Evolutionary conservation across 176 grass and related monocot genomes (phyloP).

Genomic region (Panicum miliaceum): DNA sequence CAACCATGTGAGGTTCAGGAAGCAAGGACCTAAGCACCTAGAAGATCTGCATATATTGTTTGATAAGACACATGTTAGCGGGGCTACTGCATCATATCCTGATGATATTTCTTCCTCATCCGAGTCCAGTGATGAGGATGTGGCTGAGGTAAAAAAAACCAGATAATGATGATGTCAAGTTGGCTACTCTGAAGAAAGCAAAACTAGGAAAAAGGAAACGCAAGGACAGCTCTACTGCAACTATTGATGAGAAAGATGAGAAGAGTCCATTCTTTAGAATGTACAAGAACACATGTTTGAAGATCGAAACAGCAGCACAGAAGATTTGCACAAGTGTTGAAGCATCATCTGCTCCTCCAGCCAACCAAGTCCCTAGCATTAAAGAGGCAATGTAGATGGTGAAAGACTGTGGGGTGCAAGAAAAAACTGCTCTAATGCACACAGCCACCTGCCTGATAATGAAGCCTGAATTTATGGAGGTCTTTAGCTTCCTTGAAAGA

Average conservation of each 20-base stretch:
- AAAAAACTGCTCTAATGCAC: constrained; percentile 10
- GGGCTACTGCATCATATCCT: too few relatives aligned
- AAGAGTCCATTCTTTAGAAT: background rate
- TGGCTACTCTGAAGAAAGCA: background rate
- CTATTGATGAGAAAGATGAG: background rate
- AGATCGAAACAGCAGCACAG: too few relatives aligned
- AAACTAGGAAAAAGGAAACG: background rate
- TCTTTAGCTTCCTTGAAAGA: background rate
- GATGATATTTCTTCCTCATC: too few relatives aligned
- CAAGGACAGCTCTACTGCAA: background rate
- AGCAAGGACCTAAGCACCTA: background rate
- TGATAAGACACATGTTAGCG: too few relatives aligned
- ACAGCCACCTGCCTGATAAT: background rate
- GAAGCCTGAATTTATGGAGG: too few relatives aligned
- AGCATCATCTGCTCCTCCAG: background rate
- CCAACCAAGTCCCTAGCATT: background rate
- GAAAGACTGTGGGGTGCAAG: background rate
- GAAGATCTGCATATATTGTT: background rate
- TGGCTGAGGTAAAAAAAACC: background rate
- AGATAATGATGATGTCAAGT: background rate
- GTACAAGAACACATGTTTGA: too few relatives aligned
- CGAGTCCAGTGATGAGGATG: too few relatives aligned
- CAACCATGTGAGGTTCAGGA: background rate
- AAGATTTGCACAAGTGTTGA: background rate
- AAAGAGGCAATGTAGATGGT: background rate